Evolutionary conservation across 2,329 filamentous ascomycete genomes (phyloP), one percentile per base, ranked within the genome.

Genomic region (Xylariaceae sp.): DNA sequence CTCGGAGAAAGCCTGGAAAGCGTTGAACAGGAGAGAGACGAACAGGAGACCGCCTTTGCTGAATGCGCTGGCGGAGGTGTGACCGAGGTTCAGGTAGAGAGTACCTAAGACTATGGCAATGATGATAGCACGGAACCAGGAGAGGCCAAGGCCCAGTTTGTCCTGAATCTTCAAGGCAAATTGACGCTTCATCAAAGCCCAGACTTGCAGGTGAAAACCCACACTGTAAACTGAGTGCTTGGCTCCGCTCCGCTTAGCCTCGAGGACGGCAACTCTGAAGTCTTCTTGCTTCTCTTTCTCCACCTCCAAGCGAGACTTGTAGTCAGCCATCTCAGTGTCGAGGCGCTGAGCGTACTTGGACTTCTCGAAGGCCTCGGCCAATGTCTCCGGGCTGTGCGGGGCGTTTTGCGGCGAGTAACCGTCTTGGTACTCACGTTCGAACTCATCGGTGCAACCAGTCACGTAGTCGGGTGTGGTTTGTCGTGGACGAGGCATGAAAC

Each of bases 121-220:
- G 45, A 85, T 64, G 45, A 89, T 78, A 37, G 63, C 70, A 7
- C 72, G 65, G 25, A 71, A 44, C 83, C 83, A 92, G 2, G 80
- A 80, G 19, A 92, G 75, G 11, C 68, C 63, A 5, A 93, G 67
- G n/a, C 79, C 77, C 51, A 89, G 82, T 37, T 80, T 81, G 55
- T 94, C 86, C 57, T 93, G 85, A 65, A 86, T 80, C 63, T 92
- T 92, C 49, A 93, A 78, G 32, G 82, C 67, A 55, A 88, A 92
- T 55, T 93, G 86, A 5, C 87, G 77, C 56, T 86, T 81, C 72
- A 89, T 83, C 41, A 92, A 61, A 1, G 83, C 83, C 80, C 80
- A 89, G 15, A 92, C 70, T 55, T 94, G 88, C 2, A 85, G 65
- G 43, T 88, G 77, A 60, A 92, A 92, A 0, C 86, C 85, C 34